Base-by-base conservation (phyloP, 371 early-diverging fungal species). In the Blastocladiella emersonii region DNA sequence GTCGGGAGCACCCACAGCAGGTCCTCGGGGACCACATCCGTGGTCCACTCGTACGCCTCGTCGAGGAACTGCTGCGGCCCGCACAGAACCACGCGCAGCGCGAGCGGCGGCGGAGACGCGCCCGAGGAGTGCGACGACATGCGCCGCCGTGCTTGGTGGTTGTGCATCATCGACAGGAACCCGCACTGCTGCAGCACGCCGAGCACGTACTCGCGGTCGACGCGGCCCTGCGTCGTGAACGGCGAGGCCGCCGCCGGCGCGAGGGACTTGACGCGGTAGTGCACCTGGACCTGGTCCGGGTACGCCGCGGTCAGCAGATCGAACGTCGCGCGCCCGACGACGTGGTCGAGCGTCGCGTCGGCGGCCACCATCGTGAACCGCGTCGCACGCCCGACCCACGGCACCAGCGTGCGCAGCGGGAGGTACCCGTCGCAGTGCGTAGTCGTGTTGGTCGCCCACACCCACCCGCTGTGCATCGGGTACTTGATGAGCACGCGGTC, bases 401-500 rank as follows among this genome's bases (percentile, higher is more conserved):
- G 61, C 32, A 23, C 34, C 23, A 44, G 37, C n/a, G 19, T 12
- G 13, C 17, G 30, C 19, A 61, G 41, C 41, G 61, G 41, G 15
- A 61, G 21, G 61, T 30, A 39, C 17, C 63, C 63, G 15, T 30
- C 41, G 21, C 10, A 8, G 48, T 32, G 17, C 30, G 55, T 51
- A 34, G 25, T 15, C 30, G 27, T 1, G 34, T 35, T 51, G 30
- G 32, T 32, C 1, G 57, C 63, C 32, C 34, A 62, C 30, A 25
- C 25, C 63, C 63, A 62, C 15, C 63, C 63, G 32, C 43, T 19
- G 17, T 15, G 7, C 23, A 39, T 19, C 21, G 34, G 63, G 43
- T 43, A 23, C 30, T 21, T 12, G 10, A 34, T 23, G 6, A 53
- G 34, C 34, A 63, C 56, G 23, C 23, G 15, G 53, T 63, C 55